Percentiles rank a stretch among this genome's conserved stretches.
phyloP scores from a whole-genome alignment of 179 eudicot species.

The Gypsophila paniculata region DNA sequence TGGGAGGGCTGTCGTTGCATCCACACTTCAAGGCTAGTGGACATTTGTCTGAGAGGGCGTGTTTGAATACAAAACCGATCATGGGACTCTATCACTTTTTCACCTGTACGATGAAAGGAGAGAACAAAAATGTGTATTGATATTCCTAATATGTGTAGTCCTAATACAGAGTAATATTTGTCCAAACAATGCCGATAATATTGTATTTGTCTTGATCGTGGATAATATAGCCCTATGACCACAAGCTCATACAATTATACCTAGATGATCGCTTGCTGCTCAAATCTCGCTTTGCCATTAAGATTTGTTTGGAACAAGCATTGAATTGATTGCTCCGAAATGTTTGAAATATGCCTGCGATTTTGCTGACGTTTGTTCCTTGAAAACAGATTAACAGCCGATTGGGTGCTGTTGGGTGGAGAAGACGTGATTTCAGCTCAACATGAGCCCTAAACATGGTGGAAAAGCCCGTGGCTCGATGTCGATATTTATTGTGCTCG shows the following conservation, averaged over 20 bases:
- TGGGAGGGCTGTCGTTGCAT: no score
- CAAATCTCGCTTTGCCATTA: not conserved
- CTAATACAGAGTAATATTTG: no score
- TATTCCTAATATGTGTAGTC: no score
- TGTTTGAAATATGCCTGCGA: not conserved
- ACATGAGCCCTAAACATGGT: slow-evolving; percentile 40
- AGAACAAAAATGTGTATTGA: no score
- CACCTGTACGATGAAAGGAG: no score
- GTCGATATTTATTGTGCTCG: slow-evolving; percentile 46
- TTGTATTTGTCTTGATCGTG: not conserved
- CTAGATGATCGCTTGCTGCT: not conserved
- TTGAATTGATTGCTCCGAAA: not conserved
- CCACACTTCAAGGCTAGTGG: no score
- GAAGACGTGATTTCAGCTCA: slow-evolving; percentile 3
- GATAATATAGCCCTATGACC: not conserved
- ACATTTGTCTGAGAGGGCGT: no score
- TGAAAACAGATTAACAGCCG: slow-evolving; percentile 2
- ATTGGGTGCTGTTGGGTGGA: slow-evolving; percentile 2
- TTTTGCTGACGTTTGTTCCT: slow-evolving; percentile 15
- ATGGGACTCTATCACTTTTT: no score
- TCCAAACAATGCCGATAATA: not conserved
- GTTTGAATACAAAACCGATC: no score
- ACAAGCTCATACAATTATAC: not conserved
- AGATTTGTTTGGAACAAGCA: not conserved
- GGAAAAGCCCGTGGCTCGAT: slow-evolving; percentile 39